Conservation (phyloP, 805 yeast species). For the Kluyveromyces lactis region DNA sequence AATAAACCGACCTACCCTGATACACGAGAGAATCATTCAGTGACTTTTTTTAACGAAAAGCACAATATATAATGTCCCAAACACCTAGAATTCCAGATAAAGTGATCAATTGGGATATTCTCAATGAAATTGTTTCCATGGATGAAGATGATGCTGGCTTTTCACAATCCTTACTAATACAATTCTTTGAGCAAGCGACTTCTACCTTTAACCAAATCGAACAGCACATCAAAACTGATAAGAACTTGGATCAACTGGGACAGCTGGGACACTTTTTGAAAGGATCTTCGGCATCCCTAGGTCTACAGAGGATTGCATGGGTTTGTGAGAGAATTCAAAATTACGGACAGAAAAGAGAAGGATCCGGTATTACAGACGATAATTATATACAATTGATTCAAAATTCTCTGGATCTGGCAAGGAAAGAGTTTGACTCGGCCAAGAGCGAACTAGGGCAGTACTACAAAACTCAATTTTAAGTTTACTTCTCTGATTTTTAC, state of each 20-base stretch:
- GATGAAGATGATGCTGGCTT: slow-evolving; percentile 96
- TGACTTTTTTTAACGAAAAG: no score
- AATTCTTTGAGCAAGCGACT: slow-evolving; percentile 83
- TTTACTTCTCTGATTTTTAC: neutral
- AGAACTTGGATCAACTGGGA: slow-evolving; percentile 50
- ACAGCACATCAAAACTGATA: slow-evolving; percentile 30
- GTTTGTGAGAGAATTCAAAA: slow-evolving; percentile 93
- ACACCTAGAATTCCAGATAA: slow-evolving; percentile 34
- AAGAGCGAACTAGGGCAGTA: slow-evolving; percentile 39
- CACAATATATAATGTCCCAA: neutral
- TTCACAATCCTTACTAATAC: slow-evolving; percentile 64
- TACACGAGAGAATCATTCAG: no score
- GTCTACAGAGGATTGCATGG: slow-evolving; percentile 69
- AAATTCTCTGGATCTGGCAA: slow-evolving; percentile 41
- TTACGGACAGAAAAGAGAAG: slow-evolving; percentile 47
- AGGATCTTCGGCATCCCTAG: slow-evolving; percentile 93
- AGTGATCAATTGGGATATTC: slow-evolving; percentile 79
- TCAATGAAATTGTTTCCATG: slow-evolving; percentile 84
- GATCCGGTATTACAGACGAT: slow-evolving; percentile 30
- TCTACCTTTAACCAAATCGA: slow-evolving; percentile 72
- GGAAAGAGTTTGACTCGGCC: slow-evolving; percentile 38
- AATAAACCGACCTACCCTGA: no score
- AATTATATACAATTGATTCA: slow-evolving; percentile 36
- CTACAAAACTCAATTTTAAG: slow-evolving; percentile 30
- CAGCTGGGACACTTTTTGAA: slow-evolving; percentile 85